These are phyloP conservation scores for Penicillium soppii DNA, from an alignment of 495 filamentous ascomycete genomes.

Conservation along the genomic window DNA sequence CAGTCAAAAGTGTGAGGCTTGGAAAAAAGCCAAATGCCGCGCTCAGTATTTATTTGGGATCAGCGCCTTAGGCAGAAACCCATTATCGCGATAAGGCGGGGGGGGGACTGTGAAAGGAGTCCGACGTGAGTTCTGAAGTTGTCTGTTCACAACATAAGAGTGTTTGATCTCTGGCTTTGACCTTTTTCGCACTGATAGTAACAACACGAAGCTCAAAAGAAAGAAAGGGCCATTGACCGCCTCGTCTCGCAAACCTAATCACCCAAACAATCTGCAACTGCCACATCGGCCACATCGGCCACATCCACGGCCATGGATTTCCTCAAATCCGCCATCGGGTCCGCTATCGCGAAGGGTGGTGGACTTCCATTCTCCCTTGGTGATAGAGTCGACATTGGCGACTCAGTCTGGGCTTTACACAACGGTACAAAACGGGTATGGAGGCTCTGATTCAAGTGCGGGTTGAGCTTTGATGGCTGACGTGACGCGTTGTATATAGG, in stretches of 20 bases:
- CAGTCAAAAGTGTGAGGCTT: neutral
- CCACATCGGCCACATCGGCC: conserved; percentile 5
- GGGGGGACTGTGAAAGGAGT: conserved; percentile 23
- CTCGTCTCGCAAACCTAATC: neutral
- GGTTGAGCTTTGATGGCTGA: neutral
- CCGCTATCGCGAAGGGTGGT: conserved; percentile 91
- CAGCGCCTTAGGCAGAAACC: conserved; percentile 8
- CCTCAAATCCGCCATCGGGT: conserved; percentile 93
- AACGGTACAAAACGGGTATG: conserved; percentile 88
- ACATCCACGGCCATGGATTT: conserved; percentile 72
- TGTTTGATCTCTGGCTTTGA: neutral
- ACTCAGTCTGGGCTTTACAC: conserved; percentile 87
- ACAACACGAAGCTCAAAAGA: neutral
- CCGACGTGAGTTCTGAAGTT: neutral
- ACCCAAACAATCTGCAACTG: conserved; percentile 8
- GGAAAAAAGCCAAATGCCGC: neutral
- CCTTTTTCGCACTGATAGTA: neutral
- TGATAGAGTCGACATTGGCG: conserved; percentile 82
- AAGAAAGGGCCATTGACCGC: conserved; percentile 7
- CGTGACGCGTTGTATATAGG: conserved; percentile 48
- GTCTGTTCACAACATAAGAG: neutral
- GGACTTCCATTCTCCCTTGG: conserved; percentile 89
- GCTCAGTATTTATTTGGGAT: conserved; percentile 1
- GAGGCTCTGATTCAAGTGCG: conserved; percentile 12
- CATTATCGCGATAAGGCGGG: conserved; percentile 24